phyloP scores from a whole-genome alignment of 2,329 filamentous ascomycete genomes.

The Drechslerella dactyloides region DNA sequence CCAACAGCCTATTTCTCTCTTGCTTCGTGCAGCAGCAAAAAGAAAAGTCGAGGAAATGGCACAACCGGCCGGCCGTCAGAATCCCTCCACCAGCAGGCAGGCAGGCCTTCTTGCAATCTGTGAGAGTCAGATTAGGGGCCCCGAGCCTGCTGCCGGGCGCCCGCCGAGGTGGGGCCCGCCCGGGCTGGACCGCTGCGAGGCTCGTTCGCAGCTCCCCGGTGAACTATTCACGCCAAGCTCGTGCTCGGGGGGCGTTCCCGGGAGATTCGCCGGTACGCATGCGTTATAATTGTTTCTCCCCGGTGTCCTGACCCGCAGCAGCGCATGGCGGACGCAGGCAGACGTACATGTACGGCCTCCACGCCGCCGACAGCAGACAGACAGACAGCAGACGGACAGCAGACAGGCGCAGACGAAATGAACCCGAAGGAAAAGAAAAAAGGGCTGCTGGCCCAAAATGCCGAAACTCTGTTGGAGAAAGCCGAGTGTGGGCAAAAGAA shows the following conservation, averaged over 20 bases:
- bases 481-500: conserved; percentile 43
- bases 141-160: conserved; percentile 35
- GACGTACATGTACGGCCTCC: too few species aligned
- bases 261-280: too few species aligned
- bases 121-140: conserved; percentile 48
- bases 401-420: conserved; percentile 9
- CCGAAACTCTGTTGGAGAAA: conserved; percentile 41
- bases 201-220: conserved; percentile 22
- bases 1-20: conserved; percentile 49
- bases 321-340: too few species aligned
- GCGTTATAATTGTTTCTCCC: too few species aligned
- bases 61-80: conserved; percentile 30
- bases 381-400: not conserved
- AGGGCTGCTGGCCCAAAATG: conserved; percentile 23
- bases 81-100: not conserved
- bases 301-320: too few species aligned
- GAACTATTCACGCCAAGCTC: too few species aligned
- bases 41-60: conserved; percentile 35
- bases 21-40: not conserved
- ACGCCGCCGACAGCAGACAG: not conserved
- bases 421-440: conserved; percentile 32
- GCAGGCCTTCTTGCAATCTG: not conserved
- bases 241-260: too few species aligned
- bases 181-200: conserved; percentile 22
- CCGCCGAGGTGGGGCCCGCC: conserved; percentile 39